Evolutionary conservation across 768 basidiomycete genomes (phyloP), one percentile per base, ranked within the genome.

Genomic region (Gloeostereum incarnatum): DNA sequence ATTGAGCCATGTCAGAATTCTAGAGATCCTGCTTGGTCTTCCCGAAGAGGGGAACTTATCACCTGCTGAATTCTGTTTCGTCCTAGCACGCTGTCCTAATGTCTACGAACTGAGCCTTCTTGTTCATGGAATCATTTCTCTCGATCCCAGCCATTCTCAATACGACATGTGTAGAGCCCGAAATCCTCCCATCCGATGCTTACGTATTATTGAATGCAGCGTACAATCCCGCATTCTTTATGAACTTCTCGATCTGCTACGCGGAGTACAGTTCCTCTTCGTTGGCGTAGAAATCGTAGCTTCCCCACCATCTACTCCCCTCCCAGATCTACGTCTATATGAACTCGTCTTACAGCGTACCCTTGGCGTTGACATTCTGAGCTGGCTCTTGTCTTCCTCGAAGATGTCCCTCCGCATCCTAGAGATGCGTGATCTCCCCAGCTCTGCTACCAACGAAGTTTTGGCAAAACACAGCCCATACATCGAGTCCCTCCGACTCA

Each of bases 401-500:
- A n/a, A 14, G 6, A 37, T 45, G 0, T 55, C 55, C 29, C 56
- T 72, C 9, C 60, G 55, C 16, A 59, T 70, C 42, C 46, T 68
- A 2, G 65, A 68, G 29, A 48, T 69, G 10, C 58, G 61, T 6
- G 66, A 68, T 38, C 33, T 45, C 1, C 62, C 63, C 0, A 56
- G 61, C 7, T 22, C 31, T 3, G 38, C 36, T 3, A 48, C 55
- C 24, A 36, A 54, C 20, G 27, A 45, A 3, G 40, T 55, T 4
- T 49, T 71, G n/a, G 41, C 42, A 6, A 31, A 17, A 0, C 56
- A 61, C 33, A 56, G 58, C 3, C 51, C 56, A 6, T 42, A 45
- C n/a, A 52, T 72, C n/a, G 58, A 61, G 10, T 70, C 69, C 2
- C 54, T 72, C 31, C 63, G 67, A 30, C 40, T 71, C 5, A 56